Evolutionary conservation across 768 basidiomycete species (phyloP).

Genomic region (Leccinum obscurum): DNA sequence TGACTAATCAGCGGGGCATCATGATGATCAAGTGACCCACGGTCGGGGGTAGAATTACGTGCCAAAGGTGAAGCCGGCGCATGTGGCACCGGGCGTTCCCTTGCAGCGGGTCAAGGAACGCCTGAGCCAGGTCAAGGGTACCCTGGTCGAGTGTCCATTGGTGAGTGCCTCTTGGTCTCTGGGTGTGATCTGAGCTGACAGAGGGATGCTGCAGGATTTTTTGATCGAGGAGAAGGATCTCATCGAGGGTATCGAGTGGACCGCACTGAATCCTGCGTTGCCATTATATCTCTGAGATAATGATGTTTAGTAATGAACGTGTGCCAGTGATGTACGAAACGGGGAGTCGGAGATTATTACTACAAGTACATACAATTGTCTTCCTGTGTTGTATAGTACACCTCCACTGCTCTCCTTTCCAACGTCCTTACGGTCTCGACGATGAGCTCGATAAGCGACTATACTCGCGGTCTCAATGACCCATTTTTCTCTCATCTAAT

Average conservation of each 20-base stretch:
- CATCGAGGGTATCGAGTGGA: constrained; percentile 71
- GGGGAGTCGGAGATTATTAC: constrained; percentile 21
- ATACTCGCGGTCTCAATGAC: constrained; percentile 25
- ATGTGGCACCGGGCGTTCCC: constrained; percentile 69
- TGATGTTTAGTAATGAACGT: constrained; percentile 7
- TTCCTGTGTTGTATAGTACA: constrained; percentile 8
- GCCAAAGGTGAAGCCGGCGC: constrained; percentile 76
- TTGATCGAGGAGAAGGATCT: constrained; percentile 78
- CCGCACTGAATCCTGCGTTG: constrained; percentile 70
- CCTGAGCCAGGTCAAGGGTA: constrained; percentile 66
- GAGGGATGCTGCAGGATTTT: constrained; percentile 59
- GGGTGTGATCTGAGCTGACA: constrained; percentile 8
- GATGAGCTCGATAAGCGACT: constrained; percentile 36
- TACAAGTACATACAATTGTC: neutral
- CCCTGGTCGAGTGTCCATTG: constrained; percentile 75
- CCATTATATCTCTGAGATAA: constrained; percentile 67
- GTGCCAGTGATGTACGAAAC: neutral
- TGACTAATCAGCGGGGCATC: constrained; percentile 19
- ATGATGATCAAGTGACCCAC: constrained; percentile 8
- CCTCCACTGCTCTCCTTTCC: neutral
- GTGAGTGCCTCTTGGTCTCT: constrained; percentile 39
- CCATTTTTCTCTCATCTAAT: constrained; percentile 56
- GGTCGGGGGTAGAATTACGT: constrained; percentile 57
- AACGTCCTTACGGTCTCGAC: constrained; percentile 19
- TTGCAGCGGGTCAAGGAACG: constrained; percentile 73